Evolutionary conservation across 306 rosid species (phyloP), one percentile per base, ranked within the genome.

Genomic region (Acacia crassicarpa): DNA sequence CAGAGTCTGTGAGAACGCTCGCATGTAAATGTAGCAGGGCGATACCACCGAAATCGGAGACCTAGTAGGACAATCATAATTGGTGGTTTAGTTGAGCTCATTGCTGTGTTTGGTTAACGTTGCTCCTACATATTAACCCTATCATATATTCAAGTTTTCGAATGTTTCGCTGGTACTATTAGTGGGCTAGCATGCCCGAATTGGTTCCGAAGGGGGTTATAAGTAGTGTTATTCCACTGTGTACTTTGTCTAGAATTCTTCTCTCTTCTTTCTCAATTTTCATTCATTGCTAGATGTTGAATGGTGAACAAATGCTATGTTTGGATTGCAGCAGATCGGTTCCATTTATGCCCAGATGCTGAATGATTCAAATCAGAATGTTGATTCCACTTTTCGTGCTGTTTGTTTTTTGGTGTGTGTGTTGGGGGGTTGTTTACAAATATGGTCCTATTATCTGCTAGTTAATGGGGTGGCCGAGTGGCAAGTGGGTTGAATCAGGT

Each of bases 31-130:
- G 72, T 76, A 13, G 66, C 82, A 68, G 76, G 76, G 76, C 30
- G 63, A 9, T 56, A 9, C 30, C 63, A 56, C 30, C 30, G 30
- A n/a, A 56, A 56, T 13, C 13, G n/a, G 63, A 43, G 35, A 41
- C 59, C 58, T 70, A 16, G 72, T 85, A 74, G 67, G 72, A 59
- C 67, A 43, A 54, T 14, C 35, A 53, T 33, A 33, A 17, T n/a
- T 20, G 12, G 35, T 20, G 19, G 20, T 51, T 75, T 75, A 30
- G 53, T 20, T 40, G 56, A 22, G 32, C 54, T 23, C 56, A 59
- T 59, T 76, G 70, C 25, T 1, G 9, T 59, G 30, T 12, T 35
- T 54, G 68, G 22, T 41, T 58, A 56, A 38, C 30, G 5, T 12
- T 56, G 79, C 68, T 4, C 8, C 38, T 20, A 35, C 6, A 35